A percentile compares a stretch with the other conserved stretches of the same genome.
Evolutionary conservation across 208 protist genomes (phyloP).

Genomic region (Leishmania braziliensis): DNA sequence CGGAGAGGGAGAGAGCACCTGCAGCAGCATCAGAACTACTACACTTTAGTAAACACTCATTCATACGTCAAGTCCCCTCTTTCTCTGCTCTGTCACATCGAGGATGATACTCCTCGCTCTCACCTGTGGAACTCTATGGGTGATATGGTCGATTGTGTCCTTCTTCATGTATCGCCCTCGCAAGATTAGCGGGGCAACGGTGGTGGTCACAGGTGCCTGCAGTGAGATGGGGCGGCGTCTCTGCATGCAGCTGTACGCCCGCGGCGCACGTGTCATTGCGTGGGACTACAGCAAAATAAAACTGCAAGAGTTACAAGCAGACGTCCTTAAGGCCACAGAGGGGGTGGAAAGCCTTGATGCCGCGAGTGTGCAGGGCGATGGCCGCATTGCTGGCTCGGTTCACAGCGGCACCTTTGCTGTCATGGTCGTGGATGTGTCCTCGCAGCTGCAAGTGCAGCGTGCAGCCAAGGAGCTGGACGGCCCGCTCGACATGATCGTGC

Average conservation of each 20-base stretch:
- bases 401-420: constrained; percentile 7
- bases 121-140: constrained; percentile 46
- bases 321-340: constrained; percentile 21
- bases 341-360: background rate
- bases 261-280: constrained; percentile 51
- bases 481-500: constrained; percentile 50
- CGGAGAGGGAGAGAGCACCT: background rate
- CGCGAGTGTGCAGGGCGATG: background rate
- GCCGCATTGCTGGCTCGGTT: background rate
- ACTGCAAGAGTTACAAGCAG: constrained; percentile 50
- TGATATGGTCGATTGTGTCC: constrained; percentile 51
- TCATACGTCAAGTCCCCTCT: background rate
- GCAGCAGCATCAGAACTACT: background rate
- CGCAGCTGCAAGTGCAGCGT: constrained; percentile 53
- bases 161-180: constrained; percentile 44
- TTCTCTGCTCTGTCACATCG: background rate
- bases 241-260: constrained; percentile 46
- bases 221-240: constrained; percentile 47
- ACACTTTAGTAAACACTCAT: background rate
- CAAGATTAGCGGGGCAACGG: constrained; percentile 42
- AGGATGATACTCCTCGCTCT: constrained; percentile 69
- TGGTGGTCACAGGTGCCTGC: constrained; percentile 68
- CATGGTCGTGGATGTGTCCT: constrained; percentile 42
- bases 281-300: constrained; percentile 62
- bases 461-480: constrained; percentile 39